Base-by-base conservation (phyloP, 2,329 filamentous ascomycete species). In the Coccinonectria pachysandricola region DNA sequence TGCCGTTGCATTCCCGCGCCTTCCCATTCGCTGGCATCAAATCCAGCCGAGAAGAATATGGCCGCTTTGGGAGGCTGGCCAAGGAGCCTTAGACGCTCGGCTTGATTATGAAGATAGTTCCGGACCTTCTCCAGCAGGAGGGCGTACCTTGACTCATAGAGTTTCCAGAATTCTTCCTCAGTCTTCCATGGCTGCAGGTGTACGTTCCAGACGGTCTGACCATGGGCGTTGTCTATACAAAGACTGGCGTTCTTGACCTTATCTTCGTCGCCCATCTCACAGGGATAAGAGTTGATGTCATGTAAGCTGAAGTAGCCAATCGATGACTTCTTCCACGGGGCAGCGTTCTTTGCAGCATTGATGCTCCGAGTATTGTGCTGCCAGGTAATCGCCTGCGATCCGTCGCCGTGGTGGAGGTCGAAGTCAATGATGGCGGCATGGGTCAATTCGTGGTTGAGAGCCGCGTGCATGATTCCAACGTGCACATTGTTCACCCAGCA, bases 401-500 rank as follows among this genome's bases (percentile, higher is more conserved):
- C 91, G 49, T 94, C 86, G 24, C 86, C 86, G 45, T 94, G 86
- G 45, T 94, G 86, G 12, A 94, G 64, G 51, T 94, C 85, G 49
- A 93, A 88, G 49, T 94, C 86, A 38, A 93, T 75, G 35, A 93
- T 96, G 8, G 85, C 91, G 0, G 87, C 88, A 52, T 98, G 91
- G 0, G 88, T 96, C 15, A 96, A 60, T 1, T 81, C 86, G 48
- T 98, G 81, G 19, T 70, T 71, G 36, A 88, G 73, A 12, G 84
- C 78, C 8, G 79, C 88, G 52, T 98, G 83, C 53, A 92, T 82
- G 39, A 98, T 94, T 1, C 88, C 91, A 12, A 98, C 84, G 49
- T 96, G 88, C 1, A 98, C 86, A 49, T 98, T 98, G 54, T 98
- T 98, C 26, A 98, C 61, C 88, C 91, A 98, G 59, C 91, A 98